These are phyloP conservation scores for Saccharomyces hybrid DNA, from an alignment of 1,139 yeast genomes.

Conservation along the genomic window DNA sequence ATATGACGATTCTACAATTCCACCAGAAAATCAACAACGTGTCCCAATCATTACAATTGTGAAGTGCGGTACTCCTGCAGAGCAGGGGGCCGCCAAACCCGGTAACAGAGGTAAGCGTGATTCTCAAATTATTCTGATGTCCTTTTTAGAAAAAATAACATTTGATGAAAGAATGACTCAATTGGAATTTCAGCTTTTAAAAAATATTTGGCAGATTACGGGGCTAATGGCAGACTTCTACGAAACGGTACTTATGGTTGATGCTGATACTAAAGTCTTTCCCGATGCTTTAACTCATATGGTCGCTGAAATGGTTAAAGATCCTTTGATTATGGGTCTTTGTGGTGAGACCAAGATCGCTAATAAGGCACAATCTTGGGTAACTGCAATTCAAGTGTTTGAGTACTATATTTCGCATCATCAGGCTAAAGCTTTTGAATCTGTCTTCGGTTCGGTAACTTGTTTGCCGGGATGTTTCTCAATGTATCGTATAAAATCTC, in stretches of 20 bases:
- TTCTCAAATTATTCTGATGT: slow-evolving; percentile 89
- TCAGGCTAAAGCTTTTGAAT: slow-evolving; percentile 92
- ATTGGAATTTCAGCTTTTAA: slow-evolving; percentile 74
- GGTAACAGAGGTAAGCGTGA: slow-evolving; percentile 99
- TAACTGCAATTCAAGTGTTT: slow-evolving; percentile 89
- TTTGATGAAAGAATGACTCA: slow-evolving; percentile 97
- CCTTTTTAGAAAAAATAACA: slow-evolving; percentile 81
- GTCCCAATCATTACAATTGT: slow-evolving; percentile 79
- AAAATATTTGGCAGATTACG: slow-evolving; percentile 75
- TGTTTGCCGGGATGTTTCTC: slow-evolving; percentile 98
- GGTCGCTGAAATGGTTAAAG: slow-evolving; percentile 88
- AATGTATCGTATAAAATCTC: slow-evolving; percentile 89
- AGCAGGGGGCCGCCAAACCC: slow-evolving; percentile 71
- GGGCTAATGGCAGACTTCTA: slow-evolving; percentile 84
- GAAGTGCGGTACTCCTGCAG: slow-evolving; percentile 90
- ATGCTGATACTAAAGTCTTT: slow-evolving; percentile 89
- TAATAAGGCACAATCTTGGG: slow-evolving; percentile 82
- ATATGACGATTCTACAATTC: slow-evolving; percentile 65
- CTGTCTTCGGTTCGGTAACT: slow-evolving; percentile 93
- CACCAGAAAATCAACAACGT: slow-evolving; percentile 76
- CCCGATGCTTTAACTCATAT: slow-evolving; percentile 90
- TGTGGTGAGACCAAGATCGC: slow-evolving; percentile 97
- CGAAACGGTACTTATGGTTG: slow-evolving; percentile 87
- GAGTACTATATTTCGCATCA: slow-evolving; percentile 95
- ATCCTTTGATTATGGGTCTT: slow-evolving; percentile 85